phyloP scores from a whole-genome alignment of 768 basidiomycete species.

The Suillus sp. region DNA sequence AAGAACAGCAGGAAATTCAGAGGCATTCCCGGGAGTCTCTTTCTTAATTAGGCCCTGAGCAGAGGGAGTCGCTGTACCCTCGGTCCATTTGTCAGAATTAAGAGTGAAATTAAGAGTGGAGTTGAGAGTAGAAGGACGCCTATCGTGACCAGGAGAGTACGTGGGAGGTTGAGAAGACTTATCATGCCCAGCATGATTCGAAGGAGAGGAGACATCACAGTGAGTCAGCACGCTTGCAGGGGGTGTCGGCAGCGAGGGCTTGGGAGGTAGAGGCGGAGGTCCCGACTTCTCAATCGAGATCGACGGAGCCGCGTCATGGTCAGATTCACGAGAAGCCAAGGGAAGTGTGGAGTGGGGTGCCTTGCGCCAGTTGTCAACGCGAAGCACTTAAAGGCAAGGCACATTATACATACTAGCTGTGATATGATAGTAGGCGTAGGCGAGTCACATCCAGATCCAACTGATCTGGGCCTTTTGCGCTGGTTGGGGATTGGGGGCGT shows the following conservation, averaged over 20 bases:
- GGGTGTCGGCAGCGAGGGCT: slow-evolving; percentile 32
- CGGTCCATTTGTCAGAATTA: slow-evolving; percentile 35
- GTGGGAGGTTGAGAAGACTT: slow-evolving; percentile 28
- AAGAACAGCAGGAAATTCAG: slow-evolving; percentile 10
- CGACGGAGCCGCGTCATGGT: slow-evolving; percentile 12
- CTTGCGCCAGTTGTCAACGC: slow-evolving; percentile 16
- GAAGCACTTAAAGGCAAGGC: slow-evolving; percentile 10
- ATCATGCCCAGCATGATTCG: slow-evolving; percentile 19
- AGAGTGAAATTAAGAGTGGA: slow-evolving; percentile 12
- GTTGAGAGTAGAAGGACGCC: slow-evolving; percentile 27
- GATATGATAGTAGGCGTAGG: slow-evolving; percentile 29
- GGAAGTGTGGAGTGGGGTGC: slow-evolving; percentile 29
- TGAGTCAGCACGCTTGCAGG: slow-evolving; percentile 30
- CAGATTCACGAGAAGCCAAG: slow-evolving; percentile 25
- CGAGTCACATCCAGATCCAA: slow-evolving; percentile 36
- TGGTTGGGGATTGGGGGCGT: slow-evolving; percentile 51
- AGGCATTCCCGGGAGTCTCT: slow-evolving; percentile 27
- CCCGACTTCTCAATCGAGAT: slow-evolving; percentile 24
- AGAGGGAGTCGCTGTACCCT: slow-evolving; percentile 25
- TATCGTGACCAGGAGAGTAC: slow-evolving; percentile 31
- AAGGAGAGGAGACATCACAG: slow-evolving; percentile 23
- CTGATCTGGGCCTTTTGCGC: slow-evolving; percentile 38
- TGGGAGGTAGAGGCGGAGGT: slow-evolving; percentile 28
- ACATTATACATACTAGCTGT: slow-evolving; percentile 26
- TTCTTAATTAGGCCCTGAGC: slow-evolving; percentile 26